A percentile compares a stretch with the other conserved stretches of the same genome.
Conservation (phyloP, 345 rosid genomes). For the Erysimum cheiranthoides region DNA sequence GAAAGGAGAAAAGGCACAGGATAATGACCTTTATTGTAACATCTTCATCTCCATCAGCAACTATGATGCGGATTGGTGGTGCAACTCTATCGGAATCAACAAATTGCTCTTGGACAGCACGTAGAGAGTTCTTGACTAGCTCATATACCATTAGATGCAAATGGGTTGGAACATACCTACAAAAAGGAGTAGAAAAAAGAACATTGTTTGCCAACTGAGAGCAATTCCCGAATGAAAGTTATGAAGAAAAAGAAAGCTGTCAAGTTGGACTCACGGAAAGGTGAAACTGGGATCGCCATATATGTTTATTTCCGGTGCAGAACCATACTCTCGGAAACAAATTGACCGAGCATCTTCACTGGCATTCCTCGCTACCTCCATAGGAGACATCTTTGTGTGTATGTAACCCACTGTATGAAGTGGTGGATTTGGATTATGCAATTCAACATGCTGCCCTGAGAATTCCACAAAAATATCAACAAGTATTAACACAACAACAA, state of each 20-base stretch:
- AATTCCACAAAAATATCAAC: slow-evolving; percentile 25
- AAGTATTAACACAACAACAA: neutral
- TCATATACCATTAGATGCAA: slow-evolving; percentile 96
- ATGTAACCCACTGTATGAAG: slow-evolving; percentile 86
- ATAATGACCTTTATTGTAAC: slow-evolving; percentile 82
- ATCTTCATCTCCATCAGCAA: slow-evolving; percentile 97
- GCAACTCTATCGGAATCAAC: slow-evolving; percentile 81
- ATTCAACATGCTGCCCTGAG: slow-evolving; percentile 98
- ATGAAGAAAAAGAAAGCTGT: neutral
- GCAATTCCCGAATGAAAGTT: slow-evolving; percentile 2
- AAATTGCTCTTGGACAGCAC: slow-evolving; percentile 87
- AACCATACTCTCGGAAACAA: slow-evolving; percentile 88
- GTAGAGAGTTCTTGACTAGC: slow-evolving; percentile 93
- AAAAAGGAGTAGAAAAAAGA: slow-evolving; percentile 7
- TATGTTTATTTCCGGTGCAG: slow-evolving; percentile 77
- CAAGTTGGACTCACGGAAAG: slow-evolving; percentile 74
- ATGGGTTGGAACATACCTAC: slow-evolving; percentile 87
- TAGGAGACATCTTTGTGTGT: slow-evolving; percentile 94
- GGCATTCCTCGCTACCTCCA: slow-evolving; percentile 85
- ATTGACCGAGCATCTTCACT: slow-evolving; percentile 88
- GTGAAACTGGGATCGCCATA: slow-evolving; percentile 94
- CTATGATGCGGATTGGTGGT: slow-evolving; percentile 80
- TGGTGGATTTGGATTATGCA: slow-evolving; percentile 92
- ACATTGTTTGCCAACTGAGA: neutral
- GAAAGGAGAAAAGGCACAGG: neutral